Evolutionary conservation across 306 rosid genomes (phyloP).

Genomic region (Spatholobus suberectus): DNA sequence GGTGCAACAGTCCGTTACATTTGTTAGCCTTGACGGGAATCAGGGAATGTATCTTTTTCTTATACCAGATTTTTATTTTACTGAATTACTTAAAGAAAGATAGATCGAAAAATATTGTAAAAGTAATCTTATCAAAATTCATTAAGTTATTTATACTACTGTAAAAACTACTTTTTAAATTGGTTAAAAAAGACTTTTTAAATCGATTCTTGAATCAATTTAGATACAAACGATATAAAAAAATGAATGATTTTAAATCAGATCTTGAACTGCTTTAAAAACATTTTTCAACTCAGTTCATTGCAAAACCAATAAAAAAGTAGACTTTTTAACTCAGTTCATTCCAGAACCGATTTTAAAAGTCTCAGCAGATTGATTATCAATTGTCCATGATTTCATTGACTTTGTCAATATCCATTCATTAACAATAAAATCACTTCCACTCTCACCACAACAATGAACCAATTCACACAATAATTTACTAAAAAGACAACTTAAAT

Average conservation of each 20-base stretch:
- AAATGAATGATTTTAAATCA: too few species aligned
- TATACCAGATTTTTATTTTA: neutral
- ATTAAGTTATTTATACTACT: neutral
- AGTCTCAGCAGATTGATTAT: neutral
- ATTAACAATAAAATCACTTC: slow-evolving; percentile 27
- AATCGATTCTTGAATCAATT: too few species aligned
- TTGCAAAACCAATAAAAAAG: too few species aligned
- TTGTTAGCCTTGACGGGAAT: neutral
- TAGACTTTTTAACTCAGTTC: too few species aligned
- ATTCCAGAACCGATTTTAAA: too few species aligned
- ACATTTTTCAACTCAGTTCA: too few species aligned
- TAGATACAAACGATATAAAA: too few species aligned
- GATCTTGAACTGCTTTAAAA: too few species aligned
- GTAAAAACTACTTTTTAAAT: too few species aligned
- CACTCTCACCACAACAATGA: neutral
- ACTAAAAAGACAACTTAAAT: slow-evolving; percentile 15
- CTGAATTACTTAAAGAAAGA: neutral
- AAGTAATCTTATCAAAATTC: neutral
- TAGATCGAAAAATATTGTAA: neutral
- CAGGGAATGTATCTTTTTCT: neutral
- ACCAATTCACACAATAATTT: neutral
- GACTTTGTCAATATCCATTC: neutral
- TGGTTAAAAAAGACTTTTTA: too few species aligned
- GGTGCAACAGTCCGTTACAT: neutral
- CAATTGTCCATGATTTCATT: slow-evolving; percentile 9